Evolutionary conservation across 495 filamentous ascomycete species (phyloP), one percentile per base, ranked within the genome.

Genomic region (Penicillium macrosclerotiorum): DNA sequence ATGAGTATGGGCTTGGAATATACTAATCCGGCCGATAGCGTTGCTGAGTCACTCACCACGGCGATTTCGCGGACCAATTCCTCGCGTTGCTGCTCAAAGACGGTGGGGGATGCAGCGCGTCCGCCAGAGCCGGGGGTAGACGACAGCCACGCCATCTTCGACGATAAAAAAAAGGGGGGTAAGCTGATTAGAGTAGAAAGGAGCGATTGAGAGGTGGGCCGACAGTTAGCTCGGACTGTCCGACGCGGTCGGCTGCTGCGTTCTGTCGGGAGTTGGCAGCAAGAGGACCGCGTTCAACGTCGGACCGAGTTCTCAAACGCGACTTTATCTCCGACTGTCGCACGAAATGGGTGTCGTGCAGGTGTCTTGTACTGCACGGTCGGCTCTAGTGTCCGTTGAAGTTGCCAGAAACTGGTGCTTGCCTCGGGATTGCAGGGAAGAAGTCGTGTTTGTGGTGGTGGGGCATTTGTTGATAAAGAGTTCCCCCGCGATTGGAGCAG

Each of bases 1-100:
- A 17, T 29, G 25, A 35, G 13, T 19, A 30, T 31, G 3, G n/a
- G n/a, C n/a, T n/a, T 33, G n/a, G 26, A 24, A 30, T 19, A 19
- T 8, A 27, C 13, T 11, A 19, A 39, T 32, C 8, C 9, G 25
- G 2, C 7, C 22, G 3, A 13, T 4, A 14, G 24, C 30, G 26
- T 14, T 5, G 26, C 7, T 5, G 9, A 19, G 0, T 17, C 27
- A 70, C 75, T 34, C 49, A 92, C 89, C 61, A 83, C 73, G 24
- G 86, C 86, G 49, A 95, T 90, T 57, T 93, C 90, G 12, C 73
- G 71, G 1, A 94, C 77, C 18, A 95, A 72, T 43, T 83, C 77
- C 51, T 84, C 82, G 47, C 90, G 82, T 62, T 95, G 90, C 59
- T 88, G 82, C 64, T 93, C 85, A 57, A 95, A 95, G 48, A 71